Base-by-base conservation (phyloP, 2,329 filamentous ascomycete species). In the Sporothrix mexicana region DNA sequence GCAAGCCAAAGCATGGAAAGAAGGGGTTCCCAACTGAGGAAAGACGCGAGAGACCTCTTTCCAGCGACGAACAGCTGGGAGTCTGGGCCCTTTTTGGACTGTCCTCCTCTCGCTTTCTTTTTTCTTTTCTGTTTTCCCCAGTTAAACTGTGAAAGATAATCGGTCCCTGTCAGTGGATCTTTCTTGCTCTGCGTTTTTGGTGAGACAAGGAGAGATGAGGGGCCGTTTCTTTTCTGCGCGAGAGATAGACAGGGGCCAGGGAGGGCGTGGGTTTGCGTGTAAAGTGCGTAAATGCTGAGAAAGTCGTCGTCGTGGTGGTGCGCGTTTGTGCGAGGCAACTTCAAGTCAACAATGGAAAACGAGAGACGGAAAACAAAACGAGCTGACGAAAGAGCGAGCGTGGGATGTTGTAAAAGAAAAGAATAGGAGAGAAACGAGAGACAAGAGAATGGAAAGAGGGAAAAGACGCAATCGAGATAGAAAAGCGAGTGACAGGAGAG, bases 191-290 rank as follows among this genome's bases (percentile, higher is more conserved):
- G 67, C 51, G 49, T 55, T 53, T 72, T 72, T 69, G 64, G 71
- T 70, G 66, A 70, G 71, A 73, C 71, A 73, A 36, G 67, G 71
- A 73, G 71, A 62, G 43, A 62, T 55, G 62, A 61, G 71, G 68
- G 68, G 51, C 68, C 41, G 51, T 59, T 57, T 59, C 41, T 45
- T 53, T 69, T 53, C 49, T 55, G 55, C 15, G 36, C n/a, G 59
- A 64, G 59, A 23, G 69, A 62, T 51, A n/a, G 57, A 51, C 43
- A 70, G 55, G 59, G 69, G 69, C 36, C n/a, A 69, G 67, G 23
- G 55, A 47, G 30, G 23, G 62, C 41, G 41, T 25, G 41, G 41
- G 61, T 4, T 41, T 64, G 59, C 41, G n/a, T 66, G 61, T 66
- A 45, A 47, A 66, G 59, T 62, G 59, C 30, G 59, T 43, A 17